Base-by-base conservation (phyloP, 2,329 filamentous ascomycete species). In the Xylariaceae sp. region DNA sequence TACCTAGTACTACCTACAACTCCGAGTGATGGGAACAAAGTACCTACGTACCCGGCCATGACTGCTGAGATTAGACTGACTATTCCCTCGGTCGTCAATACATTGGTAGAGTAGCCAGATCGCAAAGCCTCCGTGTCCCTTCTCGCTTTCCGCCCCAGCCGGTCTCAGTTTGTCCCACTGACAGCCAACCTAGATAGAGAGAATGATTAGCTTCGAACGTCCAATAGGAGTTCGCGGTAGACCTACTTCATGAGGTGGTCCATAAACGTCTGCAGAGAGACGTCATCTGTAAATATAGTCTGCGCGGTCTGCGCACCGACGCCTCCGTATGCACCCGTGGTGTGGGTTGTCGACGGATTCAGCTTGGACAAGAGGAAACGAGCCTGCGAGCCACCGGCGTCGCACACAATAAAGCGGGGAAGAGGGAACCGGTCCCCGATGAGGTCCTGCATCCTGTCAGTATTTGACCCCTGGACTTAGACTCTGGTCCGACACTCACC, bases 261-360 rank as follows among this genome's bases (percentile, higher is more conserved):
- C 92, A 98, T 98, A 58, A 98, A 98, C 2, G 90, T 96, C 63
- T 96, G 90, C 56, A 98, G 67, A 35, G 88, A 95, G 35, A 98
- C 92, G 60, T 98, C 92, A 54, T 98, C 92, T 1, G 92, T 98
- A 65, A 98, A 98, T 51, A 98, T 98, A 5, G 92, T 98, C 63
- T 98, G 92, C 7, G 90, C 89, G 29, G 83, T 89, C 53, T 90
- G 85, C 3, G 75, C 73, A 19, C 83, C 79, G 31, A 90, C 84
- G 41, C 88, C 89, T 36, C 92, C 92, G 54, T 94, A 96, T 10
- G 85, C 83, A 33, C 87, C 86, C 1, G 83, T 89, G 1, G 92
- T 95, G 59, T 98, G 92, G 11, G 92, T 98, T 4, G 92, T 98
- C 2, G 86, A 94, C 1, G 92, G 92, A 63, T 98, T 98, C 39